Evolutionary conservation across 2,329 filamentous ascomycete species (phyloP).

Genomic region (Didymella pinodella): DNA sequence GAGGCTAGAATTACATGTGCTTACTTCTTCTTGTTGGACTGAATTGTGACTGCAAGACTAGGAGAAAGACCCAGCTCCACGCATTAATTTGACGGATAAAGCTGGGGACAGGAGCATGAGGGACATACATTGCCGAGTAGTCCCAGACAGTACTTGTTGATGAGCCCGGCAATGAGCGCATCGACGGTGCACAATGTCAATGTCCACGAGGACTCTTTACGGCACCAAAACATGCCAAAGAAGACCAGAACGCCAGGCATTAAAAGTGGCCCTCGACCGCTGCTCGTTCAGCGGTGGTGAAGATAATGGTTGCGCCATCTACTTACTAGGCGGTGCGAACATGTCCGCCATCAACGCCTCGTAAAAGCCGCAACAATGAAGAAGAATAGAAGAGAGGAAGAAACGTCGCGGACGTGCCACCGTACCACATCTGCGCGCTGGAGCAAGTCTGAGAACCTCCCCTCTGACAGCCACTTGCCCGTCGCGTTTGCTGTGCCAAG

Average conservation of each 20-base stretch:
- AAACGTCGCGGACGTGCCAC: background rate
- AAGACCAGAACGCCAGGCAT: no score
- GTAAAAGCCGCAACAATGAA: background rate
- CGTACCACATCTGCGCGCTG: background rate
- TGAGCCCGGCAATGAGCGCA: background rate
- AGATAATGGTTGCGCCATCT: background rate
- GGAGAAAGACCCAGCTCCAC: background rate
- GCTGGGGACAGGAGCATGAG: background rate
- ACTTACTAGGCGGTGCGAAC: background rate
- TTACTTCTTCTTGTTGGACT: no score
- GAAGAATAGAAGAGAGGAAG: background rate
- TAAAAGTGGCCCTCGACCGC: background rate
- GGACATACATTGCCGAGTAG: background rate
- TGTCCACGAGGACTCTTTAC: background rate
- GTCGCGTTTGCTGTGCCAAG: background rate
- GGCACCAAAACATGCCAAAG: no score
- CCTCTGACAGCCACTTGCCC: conserved; percentile 1
- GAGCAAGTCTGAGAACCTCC: conserved; percentile 10
- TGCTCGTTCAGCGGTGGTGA: background rate
- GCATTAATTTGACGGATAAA: background rate
- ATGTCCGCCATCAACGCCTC: background rate
- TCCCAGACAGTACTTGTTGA: background rate
- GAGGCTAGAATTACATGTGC: no score
- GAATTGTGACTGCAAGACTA: background rate
- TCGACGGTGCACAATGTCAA: background rate